Evolutionary conservation across 2,329 filamentous ascomycete genomes (phyloP).

Genomic region (Purpureocillium lavendulum): DNA sequence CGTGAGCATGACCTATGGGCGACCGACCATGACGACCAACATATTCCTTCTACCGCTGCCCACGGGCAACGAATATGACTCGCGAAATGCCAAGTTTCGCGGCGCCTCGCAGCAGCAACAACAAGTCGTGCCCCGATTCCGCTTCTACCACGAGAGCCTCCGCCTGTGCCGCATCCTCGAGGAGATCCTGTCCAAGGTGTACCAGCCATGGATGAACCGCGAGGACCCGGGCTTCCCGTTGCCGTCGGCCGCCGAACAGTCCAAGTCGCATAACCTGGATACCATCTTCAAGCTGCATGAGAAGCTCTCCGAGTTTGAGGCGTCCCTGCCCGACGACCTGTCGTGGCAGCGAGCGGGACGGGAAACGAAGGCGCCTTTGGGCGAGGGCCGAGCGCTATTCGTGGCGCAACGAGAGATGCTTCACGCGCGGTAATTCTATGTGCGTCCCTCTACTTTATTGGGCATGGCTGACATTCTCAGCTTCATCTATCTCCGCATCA

Average conservation of each 20-base stretch:
- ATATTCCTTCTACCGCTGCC: conserved; percentile 2
- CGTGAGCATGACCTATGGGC: conserved; percentile 28
- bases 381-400: neutral
- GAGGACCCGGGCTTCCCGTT: neutral
- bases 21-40: conserved; percentile 22
- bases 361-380: neutral
- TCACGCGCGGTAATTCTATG: conserved; percentile 1
- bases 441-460: no score
- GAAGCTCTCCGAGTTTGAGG: conserved; percentile 6
- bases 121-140: conserved; percentile 2
- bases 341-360: conserved; percentile 1
- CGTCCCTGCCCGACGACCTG: conserved; percentile 1
- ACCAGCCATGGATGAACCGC: conserved; percentile 13
- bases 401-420: conserved; percentile 1
- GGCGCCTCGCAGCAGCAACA: neutral
- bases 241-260: neutral
- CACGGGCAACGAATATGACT: no score
- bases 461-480: neutral
- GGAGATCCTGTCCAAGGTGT: conserved; percentile 23
- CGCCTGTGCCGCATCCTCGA: conserved; percentile 12
- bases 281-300: conserved; percentile 5
- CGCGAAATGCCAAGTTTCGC: neutral
- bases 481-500: conserved; percentile 7
- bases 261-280: conserved; percentile 1
- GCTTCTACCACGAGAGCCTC: conserved; percentile 12